phyloP scores from a whole-genome alignment of 441 rosid genomes.

The Syzygium malaccense region DNA sequence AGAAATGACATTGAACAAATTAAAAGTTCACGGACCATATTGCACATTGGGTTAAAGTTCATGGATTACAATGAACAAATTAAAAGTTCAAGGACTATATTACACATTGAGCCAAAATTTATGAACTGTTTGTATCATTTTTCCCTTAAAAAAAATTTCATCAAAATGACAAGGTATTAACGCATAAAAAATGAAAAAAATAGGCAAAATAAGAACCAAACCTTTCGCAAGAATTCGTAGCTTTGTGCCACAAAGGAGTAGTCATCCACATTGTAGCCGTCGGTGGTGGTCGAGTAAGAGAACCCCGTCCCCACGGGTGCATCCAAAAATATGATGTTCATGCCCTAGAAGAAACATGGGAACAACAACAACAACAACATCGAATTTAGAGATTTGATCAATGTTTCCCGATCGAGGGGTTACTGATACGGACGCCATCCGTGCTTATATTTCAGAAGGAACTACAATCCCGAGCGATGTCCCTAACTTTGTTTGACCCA shows the following conservation, averaged over 20 bases:
- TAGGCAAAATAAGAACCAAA: neutral
- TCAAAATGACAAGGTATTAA: neutral
- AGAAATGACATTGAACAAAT: no score
- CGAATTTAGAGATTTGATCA: neutral
- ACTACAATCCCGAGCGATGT: neutral
- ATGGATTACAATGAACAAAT: no score
- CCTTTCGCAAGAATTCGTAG: neutral
- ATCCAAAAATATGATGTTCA: slow-evolving; percentile 25
- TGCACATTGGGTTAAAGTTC: no score
- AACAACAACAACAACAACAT: neutral
- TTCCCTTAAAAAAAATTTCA: neutral
- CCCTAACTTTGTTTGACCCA: neutral
- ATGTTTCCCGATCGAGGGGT: neutral
- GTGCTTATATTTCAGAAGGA: neutral
- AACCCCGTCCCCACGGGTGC: slow-evolving; percentile 26
- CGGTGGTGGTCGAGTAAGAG: slow-evolving; percentile 26
- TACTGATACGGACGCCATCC: no score
- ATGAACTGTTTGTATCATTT: no score
- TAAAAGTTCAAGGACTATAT: no score
- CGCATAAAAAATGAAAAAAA: neutral
- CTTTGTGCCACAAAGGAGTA: neutral
- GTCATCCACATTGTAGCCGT: slow-evolving; percentile 8
- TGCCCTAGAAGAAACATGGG: neutral
- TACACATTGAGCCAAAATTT: no score
- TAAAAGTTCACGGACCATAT: no score